Conservation (phyloP, 164 flowering plant species). For the Sextonia rubra region DNA sequence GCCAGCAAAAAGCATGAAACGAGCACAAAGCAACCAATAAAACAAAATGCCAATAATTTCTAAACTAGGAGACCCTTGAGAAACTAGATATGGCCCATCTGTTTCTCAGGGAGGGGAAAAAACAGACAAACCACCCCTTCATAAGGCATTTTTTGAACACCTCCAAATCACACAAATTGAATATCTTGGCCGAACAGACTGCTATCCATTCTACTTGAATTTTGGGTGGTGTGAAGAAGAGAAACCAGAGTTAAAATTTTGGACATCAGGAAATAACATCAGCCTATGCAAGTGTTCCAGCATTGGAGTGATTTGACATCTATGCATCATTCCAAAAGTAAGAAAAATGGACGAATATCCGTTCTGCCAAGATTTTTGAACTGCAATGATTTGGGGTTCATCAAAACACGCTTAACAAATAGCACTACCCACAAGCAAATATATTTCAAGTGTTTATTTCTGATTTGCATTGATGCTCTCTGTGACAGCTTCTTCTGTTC, state of each 20-base stretch:
- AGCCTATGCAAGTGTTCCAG: background rate
- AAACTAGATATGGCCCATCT: background rate
- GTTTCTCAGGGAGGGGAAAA: too few relatives aligned
- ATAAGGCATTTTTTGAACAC: background rate
- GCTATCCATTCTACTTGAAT: background rate
- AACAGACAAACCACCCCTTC: too few relatives aligned
- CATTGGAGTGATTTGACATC: background rate
- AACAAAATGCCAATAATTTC: too few relatives aligned
- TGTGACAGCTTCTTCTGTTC: conserved; percentile 92
- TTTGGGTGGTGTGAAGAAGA: background rate
- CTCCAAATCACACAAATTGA: background rate
- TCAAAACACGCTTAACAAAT: background rate
- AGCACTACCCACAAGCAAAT: background rate
- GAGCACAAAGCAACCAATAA: background rate
- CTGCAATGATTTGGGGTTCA: background rate
- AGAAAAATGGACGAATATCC: background rate
- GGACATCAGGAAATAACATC: background rate
- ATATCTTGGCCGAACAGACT: background rate
- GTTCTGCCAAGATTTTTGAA: background rate
- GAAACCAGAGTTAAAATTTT: background rate
- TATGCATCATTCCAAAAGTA: background rate
- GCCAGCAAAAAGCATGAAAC: background rate
- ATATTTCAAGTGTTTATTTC: conserved; percentile 64
- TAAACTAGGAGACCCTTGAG: background rate
- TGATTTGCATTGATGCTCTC: conserved; percentile 92